These are phyloP conservation scores for Planoprotostelium fungivorum DNA, from an alignment of 78 protist species.

Conservation along the genomic window DNA sequence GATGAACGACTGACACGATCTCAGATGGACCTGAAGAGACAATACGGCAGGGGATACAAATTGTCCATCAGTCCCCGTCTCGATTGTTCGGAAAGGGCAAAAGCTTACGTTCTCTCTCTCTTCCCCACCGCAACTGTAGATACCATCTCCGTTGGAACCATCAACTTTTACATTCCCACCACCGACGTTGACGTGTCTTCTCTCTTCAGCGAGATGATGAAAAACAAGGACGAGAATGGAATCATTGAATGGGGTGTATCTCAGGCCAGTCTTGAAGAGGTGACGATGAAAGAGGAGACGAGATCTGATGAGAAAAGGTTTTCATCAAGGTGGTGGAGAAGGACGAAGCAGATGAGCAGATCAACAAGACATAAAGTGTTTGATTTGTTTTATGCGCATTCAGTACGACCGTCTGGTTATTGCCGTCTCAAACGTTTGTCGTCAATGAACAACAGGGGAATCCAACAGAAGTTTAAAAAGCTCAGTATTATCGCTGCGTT, in stretches of 20 bases:
- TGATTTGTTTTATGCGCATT: too few species aligned
- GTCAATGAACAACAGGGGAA: too few species aligned
- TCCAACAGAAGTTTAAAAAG: too few species aligned
- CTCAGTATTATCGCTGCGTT: too few species aligned
- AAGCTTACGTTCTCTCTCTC: not conserved
- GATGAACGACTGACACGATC: too few species aligned
- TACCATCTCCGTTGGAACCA: not conserved
- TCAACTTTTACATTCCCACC: not conserved
- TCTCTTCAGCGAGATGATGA: not conserved
- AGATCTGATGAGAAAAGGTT: too few species aligned
- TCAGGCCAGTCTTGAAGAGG: slow-evolving; percentile 11
- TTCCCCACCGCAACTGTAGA: not conserved
- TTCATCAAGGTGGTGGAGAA: slow-evolving; percentile 9
- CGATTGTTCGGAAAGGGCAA: not conserved
- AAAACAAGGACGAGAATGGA: not conserved
- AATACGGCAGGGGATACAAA: slow-evolving; percentile 1
- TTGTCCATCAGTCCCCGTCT: not conserved
- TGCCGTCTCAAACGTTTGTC: too few species aligned
- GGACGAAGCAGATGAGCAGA: not conserved
- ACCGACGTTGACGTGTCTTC: not conserved
- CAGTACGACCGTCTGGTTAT: too few species aligned
- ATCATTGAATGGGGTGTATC: slow-evolving; percentile 20
- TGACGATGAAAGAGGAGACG: too few species aligned
- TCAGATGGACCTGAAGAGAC: not conserved
- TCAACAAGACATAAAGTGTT: not conserved